Conservation (phyloP, 495 filamentous ascomycete species). For the Ramalina peruviana region DNA sequence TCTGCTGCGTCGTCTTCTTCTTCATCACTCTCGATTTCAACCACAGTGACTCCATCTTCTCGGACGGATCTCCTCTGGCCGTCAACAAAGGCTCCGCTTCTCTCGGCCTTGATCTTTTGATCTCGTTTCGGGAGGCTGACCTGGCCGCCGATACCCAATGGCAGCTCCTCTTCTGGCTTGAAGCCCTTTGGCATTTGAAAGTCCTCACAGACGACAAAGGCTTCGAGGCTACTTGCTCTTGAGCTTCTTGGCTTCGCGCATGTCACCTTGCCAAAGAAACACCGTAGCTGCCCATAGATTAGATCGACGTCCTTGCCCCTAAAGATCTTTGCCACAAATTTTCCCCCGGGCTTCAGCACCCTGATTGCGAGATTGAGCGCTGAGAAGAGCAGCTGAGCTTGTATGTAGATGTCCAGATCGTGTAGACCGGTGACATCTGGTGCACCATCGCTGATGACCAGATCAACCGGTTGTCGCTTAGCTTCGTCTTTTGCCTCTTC, state of each 20-base stretch:
- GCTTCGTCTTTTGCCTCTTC: constrained; percentile 2
- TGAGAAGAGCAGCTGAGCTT: constrained; percentile 85
- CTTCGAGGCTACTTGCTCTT: constrained; percentile 86
- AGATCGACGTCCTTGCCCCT: constrained; percentile 83
- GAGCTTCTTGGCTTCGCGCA: constrained; percentile 89
- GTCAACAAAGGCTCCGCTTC: neutral
- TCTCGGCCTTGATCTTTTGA: neutral
- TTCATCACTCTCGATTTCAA: constrained; percentile 40
- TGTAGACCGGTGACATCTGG: constrained; percentile 95
- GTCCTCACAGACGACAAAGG: constrained; percentile 88
- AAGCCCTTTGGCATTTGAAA: constrained; percentile 46
- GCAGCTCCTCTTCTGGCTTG: constrained; percentile 7
- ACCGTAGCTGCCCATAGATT: constrained; percentile 79
- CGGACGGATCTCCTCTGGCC: constrained; percentile 17
- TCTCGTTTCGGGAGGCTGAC: neutral
- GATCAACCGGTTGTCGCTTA: constrained; percentile 59
- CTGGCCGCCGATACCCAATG: constrained; percentile 3
- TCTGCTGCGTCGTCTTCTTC: constrained; percentile 24
- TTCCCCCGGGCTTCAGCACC: constrained; percentile 81
- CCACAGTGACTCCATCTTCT: constrained; percentile 46
- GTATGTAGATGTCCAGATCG: constrained; percentile 94
- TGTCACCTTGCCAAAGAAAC: constrained; percentile 74
- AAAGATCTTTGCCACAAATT: constrained; percentile 97
- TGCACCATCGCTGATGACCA: constrained; percentile 89
- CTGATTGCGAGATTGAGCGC: constrained; percentile 85